A percentile compares a stretch with the other conserved stretches of the same genome.
phyloP scores from a whole-genome alignment of 2,329 filamentous ascomycete species.

The Aspergillus japonicus region DNA sequence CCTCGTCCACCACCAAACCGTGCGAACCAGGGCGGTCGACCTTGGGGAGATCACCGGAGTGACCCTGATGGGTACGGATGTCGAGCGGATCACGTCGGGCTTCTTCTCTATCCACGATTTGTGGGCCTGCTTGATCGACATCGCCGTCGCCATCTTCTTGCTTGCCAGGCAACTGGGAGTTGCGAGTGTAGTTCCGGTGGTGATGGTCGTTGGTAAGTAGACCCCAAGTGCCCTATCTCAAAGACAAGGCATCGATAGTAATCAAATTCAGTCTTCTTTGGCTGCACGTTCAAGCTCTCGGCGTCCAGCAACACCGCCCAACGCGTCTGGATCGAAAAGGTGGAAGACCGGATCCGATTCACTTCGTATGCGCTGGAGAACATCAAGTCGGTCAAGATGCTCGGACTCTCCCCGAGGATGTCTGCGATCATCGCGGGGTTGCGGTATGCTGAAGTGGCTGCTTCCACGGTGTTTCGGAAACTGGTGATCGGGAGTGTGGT shows the following conservation, averaged over 20 bases:
- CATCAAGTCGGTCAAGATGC: constrained; percentile 48
- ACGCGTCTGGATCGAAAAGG: constrained; percentile 42
- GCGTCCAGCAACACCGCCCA: constrained; percentile 21
- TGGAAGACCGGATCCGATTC: constrained; percentile 41
- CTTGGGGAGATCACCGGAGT: constrained; percentile 40
- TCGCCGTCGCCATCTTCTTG: constrained; percentile 39
- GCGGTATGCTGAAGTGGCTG: constrained; percentile 17
- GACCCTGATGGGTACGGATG: constrained; percentile 49
- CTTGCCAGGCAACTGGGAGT: constrained; percentile 32
- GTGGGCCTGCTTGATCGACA: constrained; percentile 39
- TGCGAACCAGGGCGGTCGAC: constrained; percentile 28
- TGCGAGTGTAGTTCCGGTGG: constrained; percentile 34
- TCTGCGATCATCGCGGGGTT: constrained; percentile 23
- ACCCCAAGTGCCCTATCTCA: too few relatives aligned
- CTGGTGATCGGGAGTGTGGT: constrained; percentile 12
- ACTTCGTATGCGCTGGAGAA: constrained; percentile 42
- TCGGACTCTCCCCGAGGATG: constrained; percentile 39
- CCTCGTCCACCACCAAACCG: constrained; percentile 49
- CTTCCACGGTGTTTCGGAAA: constrained; percentile 17
- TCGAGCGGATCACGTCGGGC: constrained; percentile 33
- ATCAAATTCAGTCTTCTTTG: constrained; percentile 3
- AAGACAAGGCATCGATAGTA: too few relatives aligned
- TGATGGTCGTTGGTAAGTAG: constrained; percentile 31
- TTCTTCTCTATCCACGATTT: constrained; percentile 30
- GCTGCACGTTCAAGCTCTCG: constrained; percentile 11